Evolutionary conservation across 805 yeast species (phyloP).

Genomic region (Ogataea nakhonphanomensis): DNA sequence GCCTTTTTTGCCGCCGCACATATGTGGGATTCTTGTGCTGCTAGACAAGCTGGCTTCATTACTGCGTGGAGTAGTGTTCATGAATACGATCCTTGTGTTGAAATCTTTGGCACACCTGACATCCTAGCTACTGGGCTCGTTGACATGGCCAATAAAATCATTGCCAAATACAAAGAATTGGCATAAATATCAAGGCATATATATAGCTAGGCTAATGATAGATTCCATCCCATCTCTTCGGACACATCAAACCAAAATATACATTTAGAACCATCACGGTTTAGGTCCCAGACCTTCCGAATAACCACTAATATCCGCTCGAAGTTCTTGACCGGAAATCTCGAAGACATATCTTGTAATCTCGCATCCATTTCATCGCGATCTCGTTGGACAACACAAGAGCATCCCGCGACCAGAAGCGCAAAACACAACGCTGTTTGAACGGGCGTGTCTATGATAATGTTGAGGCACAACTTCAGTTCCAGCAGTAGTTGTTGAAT

Average conservation of each 20-base stretch:
- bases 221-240: conserved; percentile 33
- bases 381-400: conserved; percentile 21
- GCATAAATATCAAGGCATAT: neutral
- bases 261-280: conserved; percentile 30
- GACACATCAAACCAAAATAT: conserved; percentile 37
- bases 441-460: conserved; percentile 16
- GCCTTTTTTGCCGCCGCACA: conserved; percentile 30
- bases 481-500: conserved; percentile 18
- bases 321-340: conserved; percentile 34
- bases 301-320: conserved; percentile 31
- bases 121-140: conserved; percentile 22
- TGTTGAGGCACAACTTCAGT: conserved; percentile 13
- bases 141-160: conserved; percentile 23
- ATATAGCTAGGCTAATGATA: conserved; percentile 19
- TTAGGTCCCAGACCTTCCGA: conserved; percentile 34
- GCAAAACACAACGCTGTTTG: conserved; percentile 34
- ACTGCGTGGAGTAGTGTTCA: conserved; percentile 28
- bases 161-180: conserved; percentile 12
- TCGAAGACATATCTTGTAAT: conserved; percentile 24
- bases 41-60: conserved; percentile 24
- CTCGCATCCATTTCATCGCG: conserved; percentile 21
- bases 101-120: conserved; percentile 24
- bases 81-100: conserved; percentile 24
- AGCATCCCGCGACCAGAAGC: conserved; percentile 31
- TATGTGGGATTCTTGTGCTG: conserved; percentile 28